Conservation (phyloP, 768 basidiomycete species). For the Termitomyces sp. region DNA sequence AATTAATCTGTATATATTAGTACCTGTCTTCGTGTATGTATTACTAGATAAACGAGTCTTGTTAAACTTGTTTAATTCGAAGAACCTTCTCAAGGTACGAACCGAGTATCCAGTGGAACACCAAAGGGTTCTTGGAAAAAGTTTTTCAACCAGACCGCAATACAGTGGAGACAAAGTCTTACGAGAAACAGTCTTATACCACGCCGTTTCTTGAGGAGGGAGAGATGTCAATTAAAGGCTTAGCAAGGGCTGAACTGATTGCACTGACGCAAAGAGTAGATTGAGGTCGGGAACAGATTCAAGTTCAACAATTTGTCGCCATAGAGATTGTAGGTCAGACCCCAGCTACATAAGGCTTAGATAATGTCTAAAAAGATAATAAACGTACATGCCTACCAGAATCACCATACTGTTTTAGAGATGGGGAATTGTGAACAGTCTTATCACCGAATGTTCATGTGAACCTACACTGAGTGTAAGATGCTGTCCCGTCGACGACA, state of each 20-base stretch:
- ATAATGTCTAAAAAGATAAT: constrained; percentile 5
- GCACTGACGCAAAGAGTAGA: constrained; percentile 44
- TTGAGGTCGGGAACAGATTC: constrained; percentile 45
- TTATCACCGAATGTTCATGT: not conserved
- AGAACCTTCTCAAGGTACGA: constrained; percentile 3
- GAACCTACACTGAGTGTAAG: constrained; percentile 47
- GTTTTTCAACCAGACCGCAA: not conserved
- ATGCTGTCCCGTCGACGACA: constrained; percentile 46
- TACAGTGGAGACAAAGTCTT: constrained; percentile 10
- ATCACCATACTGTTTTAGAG: constrained; percentile 43
- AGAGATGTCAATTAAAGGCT: not conserved
- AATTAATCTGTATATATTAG: not conserved
- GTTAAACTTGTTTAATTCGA: not conserved
- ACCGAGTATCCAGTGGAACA: constrained; percentile 47
- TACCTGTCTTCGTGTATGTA: constrained; percentile 55
- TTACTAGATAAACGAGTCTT: constrained; percentile 14
- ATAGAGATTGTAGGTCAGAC: constrained; percentile 60
- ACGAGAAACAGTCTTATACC: constrained; percentile 46
- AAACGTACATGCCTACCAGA: constrained; percentile 30
- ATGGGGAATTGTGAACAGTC: not conserved
- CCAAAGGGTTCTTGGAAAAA: constrained; percentile 37
- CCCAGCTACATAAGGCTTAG: constrained; percentile 40
- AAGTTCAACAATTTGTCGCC: constrained; percentile 55
- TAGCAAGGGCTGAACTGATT: not conserved
- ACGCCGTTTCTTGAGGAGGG: constrained; percentile 39